phyloP scores from a whole-genome alignment of 495 filamentous ascomycete genomes.

The Penicillium pulvis region DNA sequence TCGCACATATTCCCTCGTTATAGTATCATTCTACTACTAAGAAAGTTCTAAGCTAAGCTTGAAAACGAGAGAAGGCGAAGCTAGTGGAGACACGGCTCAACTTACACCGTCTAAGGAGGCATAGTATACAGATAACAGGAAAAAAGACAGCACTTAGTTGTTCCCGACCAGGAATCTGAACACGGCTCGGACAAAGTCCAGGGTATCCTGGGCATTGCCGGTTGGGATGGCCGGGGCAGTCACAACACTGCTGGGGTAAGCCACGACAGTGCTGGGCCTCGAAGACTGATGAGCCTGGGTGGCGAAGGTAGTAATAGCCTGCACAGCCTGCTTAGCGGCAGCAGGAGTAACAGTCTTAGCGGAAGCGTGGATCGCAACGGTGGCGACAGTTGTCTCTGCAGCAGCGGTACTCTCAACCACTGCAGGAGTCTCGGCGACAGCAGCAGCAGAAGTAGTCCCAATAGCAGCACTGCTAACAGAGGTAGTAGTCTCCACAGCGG shows the following conservation, averaged over 20 bases:
- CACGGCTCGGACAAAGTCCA: background rate
- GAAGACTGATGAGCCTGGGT: slow-evolving; percentile 2
- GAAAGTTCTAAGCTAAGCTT: background rate
- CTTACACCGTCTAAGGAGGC: background rate
- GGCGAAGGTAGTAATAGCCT: slow-evolving; percentile 1
- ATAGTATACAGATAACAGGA: background rate
- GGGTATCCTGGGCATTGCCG: background rate
- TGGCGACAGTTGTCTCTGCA: background rate
- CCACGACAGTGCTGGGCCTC: background rate
- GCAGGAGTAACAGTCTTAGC: background rate
- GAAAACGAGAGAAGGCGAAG: background rate
- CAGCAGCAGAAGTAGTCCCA: background rate
- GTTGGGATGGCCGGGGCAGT: slow-evolving; percentile 1
- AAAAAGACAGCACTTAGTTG: background rate
- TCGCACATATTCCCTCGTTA: too few species aligned
- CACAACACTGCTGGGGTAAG: background rate
- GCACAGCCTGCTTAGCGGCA: slow-evolving; percentile 2
- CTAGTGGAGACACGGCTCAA: background rate
- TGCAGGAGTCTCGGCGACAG: background rate
- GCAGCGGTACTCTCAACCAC: background rate
- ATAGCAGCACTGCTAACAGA: background rate
- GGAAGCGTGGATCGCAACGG: background rate
- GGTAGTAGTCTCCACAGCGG: background rate
- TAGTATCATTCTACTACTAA: background rate
- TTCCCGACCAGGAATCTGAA: background rate